Conservation (phyloP, 768 basidiomycete species). For the Scleroderma bovista region DNA sequence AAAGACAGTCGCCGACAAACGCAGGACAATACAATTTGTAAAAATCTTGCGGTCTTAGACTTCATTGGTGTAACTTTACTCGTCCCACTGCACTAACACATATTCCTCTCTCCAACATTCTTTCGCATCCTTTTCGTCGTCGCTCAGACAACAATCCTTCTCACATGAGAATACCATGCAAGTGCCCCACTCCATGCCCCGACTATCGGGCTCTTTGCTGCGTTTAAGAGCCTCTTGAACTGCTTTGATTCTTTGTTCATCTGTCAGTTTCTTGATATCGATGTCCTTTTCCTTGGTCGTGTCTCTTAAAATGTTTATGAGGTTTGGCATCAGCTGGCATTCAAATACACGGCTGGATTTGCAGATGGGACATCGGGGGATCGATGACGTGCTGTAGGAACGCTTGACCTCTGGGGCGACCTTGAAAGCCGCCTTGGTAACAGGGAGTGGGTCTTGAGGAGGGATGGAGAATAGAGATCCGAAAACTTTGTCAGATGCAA, state of each 20-base stretch:
- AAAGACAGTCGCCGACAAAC: neutral
- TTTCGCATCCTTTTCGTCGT: conserved; percentile 34
- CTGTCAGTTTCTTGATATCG: conserved; percentile 37
- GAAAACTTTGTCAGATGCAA: conserved; percentile 72
- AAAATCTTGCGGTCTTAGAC: too few species aligned
- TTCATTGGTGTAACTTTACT: too few species aligned
- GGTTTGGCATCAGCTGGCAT: conserved; percentile 90
- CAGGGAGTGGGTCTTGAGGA: conserved; percentile 37
- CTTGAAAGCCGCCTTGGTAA: conserved; percentile 58
- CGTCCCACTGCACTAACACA: conserved; percentile 75
- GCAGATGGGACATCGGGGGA: conserved; percentile 69
- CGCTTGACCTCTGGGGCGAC: conserved; percentile 42
- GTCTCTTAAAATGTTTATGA: conserved; percentile 69
- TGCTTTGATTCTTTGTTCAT: conserved; percentile 64
- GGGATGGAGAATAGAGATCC: conserved; percentile 66
- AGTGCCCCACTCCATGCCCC: conserved; percentile 94
- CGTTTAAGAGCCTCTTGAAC: conserved; percentile 53
- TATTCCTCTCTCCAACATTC: conserved; percentile 67
- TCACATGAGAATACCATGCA: conserved; percentile 85
- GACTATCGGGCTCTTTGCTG: conserved; percentile 36
- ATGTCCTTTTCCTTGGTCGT: conserved; percentile 15
- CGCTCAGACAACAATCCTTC: conserved; percentile 62
- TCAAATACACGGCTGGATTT: conserved; percentile 72
- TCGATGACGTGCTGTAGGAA: conserved; percentile 46
- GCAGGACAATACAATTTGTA: too few species aligned